Conservation (phyloP, 2,329 filamentous ascomycete species). For the Coniochaeta pulveracea region DNA sequence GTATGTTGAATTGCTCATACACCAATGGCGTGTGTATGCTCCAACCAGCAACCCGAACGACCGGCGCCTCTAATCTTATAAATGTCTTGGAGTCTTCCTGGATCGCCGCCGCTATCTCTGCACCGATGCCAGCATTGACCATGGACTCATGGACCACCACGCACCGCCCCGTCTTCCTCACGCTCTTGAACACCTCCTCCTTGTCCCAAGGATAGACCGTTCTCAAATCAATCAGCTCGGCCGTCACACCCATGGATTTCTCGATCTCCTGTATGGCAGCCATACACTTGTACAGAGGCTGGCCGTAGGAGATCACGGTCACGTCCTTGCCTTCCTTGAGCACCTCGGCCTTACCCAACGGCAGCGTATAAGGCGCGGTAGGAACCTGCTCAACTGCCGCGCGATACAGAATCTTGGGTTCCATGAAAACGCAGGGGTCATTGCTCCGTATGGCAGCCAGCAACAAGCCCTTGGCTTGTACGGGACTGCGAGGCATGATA, state of each 20-base stretch:
- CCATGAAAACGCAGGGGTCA: constrained; percentile 87
- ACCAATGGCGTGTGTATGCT: constrained; percentile 70
- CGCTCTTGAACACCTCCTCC: constrained; percentile 67
- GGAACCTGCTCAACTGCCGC: constrained; percentile 89
- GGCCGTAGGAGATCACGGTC: constrained; percentile 81
- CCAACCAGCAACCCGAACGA: constrained; percentile 81
- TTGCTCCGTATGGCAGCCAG: constrained; percentile 67
- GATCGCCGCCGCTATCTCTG: constrained; percentile 79
- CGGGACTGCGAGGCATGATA: constrained; percentile 73
- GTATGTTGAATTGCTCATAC: constrained; percentile 72
- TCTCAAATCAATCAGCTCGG: constrained; percentile 79
- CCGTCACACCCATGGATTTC: constrained; percentile 63
- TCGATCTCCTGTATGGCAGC: constrained; percentile 64
- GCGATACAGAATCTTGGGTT: constrained; percentile 86
- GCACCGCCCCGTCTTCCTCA: constrained; percentile 75
- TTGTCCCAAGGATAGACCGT: constrained; percentile 91
- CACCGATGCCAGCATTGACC: constrained; percentile 80
- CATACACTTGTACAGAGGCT: constrained; percentile 76
- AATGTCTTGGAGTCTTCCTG: constrained; percentile 72
- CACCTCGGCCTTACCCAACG: constrained; percentile 75
- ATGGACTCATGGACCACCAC: constrained; percentile 89
- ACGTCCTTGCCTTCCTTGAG: constrained; percentile 70
- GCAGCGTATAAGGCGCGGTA: constrained; percentile 67
- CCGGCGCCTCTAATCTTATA: constrained; percentile 70
- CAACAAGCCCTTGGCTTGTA: constrained; percentile 81